phyloP scores from a whole-genome alignment of 148 eudicot genomes.

The Persicaria tinctoria region DNA sequence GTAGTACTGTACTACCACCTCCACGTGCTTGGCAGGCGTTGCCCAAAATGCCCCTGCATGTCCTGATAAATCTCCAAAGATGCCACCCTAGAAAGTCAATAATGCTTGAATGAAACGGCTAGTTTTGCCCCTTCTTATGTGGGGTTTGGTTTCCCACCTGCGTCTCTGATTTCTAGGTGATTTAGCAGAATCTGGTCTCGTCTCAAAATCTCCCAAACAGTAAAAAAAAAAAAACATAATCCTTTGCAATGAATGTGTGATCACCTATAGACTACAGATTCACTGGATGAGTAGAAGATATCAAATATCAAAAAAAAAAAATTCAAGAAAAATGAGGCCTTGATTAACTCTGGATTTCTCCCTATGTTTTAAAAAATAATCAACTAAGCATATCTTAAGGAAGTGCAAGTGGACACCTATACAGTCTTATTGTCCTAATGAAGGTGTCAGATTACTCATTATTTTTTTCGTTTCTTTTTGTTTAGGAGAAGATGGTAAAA shows the following conservation, averaged over 20 bases:
- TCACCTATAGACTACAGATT: not conserved
- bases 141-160: too few relatives aligned
- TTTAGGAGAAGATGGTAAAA: not conserved
- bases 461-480: not conserved
- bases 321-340: not conserved
- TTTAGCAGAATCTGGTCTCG: not conserved
- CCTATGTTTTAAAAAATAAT: not conserved
- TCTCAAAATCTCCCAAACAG: not conserved
- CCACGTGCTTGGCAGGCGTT: not conserved
- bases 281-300: not conserved
- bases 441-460: not conserved
- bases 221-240: not conserved
- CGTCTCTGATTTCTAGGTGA: not conserved
- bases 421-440: not conserved
- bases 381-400: not conserved
- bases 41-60: not conserved
- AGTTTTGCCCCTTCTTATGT: not conserved
- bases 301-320: not conserved
- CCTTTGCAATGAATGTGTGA: not conserved
- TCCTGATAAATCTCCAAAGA: not conserved
- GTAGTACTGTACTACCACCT: too few relatives aligned
- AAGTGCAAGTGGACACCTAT: not conserved
- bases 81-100: not conserved
- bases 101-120: constrained; percentile 7
- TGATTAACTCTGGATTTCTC: not conserved